Percentiles rank a stretch among this genome's conserved stretches.
Conservation (phyloP, 208 protist genomes). For the Trypanosomatidae sp. region DNA sequence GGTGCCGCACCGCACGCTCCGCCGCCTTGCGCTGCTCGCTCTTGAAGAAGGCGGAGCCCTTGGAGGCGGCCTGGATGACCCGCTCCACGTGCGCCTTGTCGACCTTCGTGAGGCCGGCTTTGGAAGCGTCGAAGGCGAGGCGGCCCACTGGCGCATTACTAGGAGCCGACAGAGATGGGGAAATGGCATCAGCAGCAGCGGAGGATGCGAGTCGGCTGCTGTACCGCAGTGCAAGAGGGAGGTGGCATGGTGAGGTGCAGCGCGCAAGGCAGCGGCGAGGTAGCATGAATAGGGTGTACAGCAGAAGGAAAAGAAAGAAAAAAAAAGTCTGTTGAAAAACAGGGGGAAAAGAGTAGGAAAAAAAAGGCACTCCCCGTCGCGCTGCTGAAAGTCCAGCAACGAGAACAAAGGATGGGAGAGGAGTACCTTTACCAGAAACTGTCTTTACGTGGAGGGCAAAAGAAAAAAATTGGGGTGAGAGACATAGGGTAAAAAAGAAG, state of each 20-base stretch:
- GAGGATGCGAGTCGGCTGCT: no score
- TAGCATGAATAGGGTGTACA: no score
- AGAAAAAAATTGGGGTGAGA: not conserved
- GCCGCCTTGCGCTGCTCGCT: conserved; percentile 41
- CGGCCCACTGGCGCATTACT: no score
- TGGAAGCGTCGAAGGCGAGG: conserved; percentile 39
- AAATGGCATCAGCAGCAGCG: not conserved
- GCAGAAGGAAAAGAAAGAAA: not conserved
- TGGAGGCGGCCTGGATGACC: conserved; percentile 41
- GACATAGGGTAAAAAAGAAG: not conserved
- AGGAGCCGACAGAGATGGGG: not conserved
- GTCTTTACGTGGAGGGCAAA: not conserved
- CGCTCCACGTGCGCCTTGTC: conserved; percentile 55
- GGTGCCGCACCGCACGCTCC: conserved; percentile 17
- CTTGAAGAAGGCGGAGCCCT: conserved; percentile 46
- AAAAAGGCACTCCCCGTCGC: no score
- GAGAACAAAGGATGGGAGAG: no score
- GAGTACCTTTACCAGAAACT: no score
- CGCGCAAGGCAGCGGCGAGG: no score
- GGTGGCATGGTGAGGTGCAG: no score
- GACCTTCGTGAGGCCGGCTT: conserved; percentile 54
- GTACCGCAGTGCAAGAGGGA: no score
- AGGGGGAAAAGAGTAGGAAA: not conserved
- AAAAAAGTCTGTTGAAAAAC: not conserved
- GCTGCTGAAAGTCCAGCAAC: not conserved